Percentiles rank a stretch among this genome's conserved stretches.
Evolutionary conservation across 208 protist species (phyloP).

Genomic region (Kentomonas sorsogonicus): DNA sequence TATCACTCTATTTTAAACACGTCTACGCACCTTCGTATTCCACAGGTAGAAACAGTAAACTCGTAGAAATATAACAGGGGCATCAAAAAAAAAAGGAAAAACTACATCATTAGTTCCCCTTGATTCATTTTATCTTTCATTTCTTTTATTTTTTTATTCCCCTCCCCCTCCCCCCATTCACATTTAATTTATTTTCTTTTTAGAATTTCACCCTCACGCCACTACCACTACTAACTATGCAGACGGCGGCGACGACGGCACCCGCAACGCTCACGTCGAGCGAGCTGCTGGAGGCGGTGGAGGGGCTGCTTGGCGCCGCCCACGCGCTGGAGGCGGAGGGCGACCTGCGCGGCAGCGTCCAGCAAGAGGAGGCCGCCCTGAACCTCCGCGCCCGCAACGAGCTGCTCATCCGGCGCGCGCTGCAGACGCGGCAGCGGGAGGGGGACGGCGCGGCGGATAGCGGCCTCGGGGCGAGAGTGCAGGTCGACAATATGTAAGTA

Average conservation of each 20-base stretch:
- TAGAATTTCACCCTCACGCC: too few relatives aligned
- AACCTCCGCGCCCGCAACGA: too few relatives aligned
- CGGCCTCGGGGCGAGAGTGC: background rate
- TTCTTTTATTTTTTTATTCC: constrained; percentile 8
- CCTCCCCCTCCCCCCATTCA: background rate
- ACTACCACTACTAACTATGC: too few relatives aligned
- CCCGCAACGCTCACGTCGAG: too few relatives aligned
- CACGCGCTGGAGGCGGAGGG: too few relatives aligned
- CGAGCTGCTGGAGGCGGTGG: too few relatives aligned
- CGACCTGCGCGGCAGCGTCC: background rate
- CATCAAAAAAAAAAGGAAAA: background rate
- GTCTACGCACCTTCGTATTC: too few relatives aligned
- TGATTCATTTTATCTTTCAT: background rate
- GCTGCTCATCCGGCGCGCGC: background rate
- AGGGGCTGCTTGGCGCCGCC: too few relatives aligned
- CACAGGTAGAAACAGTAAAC: background rate
- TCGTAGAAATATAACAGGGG: background rate
- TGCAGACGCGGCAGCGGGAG: background rate
- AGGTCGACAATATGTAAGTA: background rate
- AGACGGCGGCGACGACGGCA: too few relatives aligned
- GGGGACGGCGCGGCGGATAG: background rate
- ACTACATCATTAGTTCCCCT: background rate
- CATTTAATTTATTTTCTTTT: too few relatives aligned
- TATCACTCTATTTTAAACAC: too few relatives aligned
- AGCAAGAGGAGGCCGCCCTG: background rate